Base-by-base conservation (phyloP, 2,329 filamentous ascomycete species). In the Scedosporium boydii region DNA sequence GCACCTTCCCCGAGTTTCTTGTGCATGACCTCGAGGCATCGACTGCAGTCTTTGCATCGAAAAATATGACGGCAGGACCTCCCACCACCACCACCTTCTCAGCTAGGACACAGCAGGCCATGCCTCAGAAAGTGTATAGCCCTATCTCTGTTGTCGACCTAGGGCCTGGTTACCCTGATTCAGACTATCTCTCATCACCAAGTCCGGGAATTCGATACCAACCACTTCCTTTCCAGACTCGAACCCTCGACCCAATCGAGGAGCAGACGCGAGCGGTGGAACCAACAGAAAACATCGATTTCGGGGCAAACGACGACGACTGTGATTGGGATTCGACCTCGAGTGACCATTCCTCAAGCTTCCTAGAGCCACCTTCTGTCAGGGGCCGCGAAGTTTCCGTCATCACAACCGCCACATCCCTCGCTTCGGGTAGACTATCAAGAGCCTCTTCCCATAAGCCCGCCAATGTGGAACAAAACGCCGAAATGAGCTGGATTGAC, bases 1-100 rank as follows among this genome's bases (percentile, higher is more conserved):
- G 77, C 68, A 85, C 79, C 70, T 73, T 86, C 18, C 80, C 83
- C 2, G 83, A 86, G 70, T 67, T 84, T 46, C 73, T 86, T n/a
- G 82, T 77, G 6, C 76, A 75, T 63, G 82, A 86, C 65, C 72
- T 85, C 56, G 79, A 83, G 67, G 68, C 75, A 23, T 83, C 80
- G 18, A 73, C 73, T 59, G 71, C 74, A 9, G 68, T 82, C 27
- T 85, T 84, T 62, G 71, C 72, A 27, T 75, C 80, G 14, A 81
- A 74, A 68, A 79, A 78, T 63, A 79, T 84, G 76, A 82, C 82
- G 5, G 77, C 81, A 23, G 82, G 82, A 7, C 68, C 74, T 7
- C 82, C 82, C 9, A n/a, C 23, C 0, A 70, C 23, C 0, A 70
- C 70, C 42, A 68, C 70, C 3, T 68, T 80, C 16, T 73, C 73